Conservation (phyloP, 345 rosid species). For the Microthlaspi erraticum region DNA sequence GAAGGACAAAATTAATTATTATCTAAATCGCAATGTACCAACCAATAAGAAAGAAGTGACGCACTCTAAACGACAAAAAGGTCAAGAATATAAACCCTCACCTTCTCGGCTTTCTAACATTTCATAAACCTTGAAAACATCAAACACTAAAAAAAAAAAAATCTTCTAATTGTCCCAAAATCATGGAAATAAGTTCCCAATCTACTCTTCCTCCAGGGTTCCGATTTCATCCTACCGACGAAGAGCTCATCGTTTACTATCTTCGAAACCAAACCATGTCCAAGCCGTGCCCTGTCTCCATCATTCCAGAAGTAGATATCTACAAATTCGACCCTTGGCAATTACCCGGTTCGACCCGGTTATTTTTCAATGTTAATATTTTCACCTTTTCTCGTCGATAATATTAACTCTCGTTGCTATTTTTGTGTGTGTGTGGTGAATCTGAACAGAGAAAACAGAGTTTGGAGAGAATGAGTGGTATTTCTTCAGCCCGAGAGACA, state of each 20-base stretch:
- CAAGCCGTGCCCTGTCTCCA: constrained; percentile 76
- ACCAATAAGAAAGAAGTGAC: constrained; percentile 62
- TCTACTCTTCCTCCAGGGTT: constrained; percentile 83
- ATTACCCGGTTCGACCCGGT: constrained; percentile 66
- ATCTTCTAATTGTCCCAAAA: neutral
- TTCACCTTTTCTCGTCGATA: too few relatives aligned
- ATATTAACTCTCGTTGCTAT: neutral
- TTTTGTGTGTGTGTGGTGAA: neutral
- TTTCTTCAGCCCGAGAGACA: constrained; percentile 70
- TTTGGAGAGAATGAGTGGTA: constrained; percentile 85
- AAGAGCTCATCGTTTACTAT: constrained; percentile 76
- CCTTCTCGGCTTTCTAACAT: constrained; percentile 63
- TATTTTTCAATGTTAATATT: constrained; percentile 4
- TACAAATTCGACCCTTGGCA: constrained; percentile 98
- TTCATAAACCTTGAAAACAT: constrained; percentile 51
- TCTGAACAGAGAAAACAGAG: constrained; percentile 58
- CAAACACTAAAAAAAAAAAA: neutral
- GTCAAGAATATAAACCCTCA: constrained; percentile 55
- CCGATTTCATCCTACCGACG: constrained; percentile 92
- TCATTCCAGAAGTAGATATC: constrained; percentile 88
- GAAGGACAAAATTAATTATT: constrained; percentile 8
- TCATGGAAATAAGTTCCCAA: constrained; percentile 45
- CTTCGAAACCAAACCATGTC: constrained; percentile 86
- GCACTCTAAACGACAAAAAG: constrained; percentile 53
- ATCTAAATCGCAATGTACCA: constrained; percentile 42